Conservation (phyloP, 345 rosid species). For the Physaria fendleri region DNA sequence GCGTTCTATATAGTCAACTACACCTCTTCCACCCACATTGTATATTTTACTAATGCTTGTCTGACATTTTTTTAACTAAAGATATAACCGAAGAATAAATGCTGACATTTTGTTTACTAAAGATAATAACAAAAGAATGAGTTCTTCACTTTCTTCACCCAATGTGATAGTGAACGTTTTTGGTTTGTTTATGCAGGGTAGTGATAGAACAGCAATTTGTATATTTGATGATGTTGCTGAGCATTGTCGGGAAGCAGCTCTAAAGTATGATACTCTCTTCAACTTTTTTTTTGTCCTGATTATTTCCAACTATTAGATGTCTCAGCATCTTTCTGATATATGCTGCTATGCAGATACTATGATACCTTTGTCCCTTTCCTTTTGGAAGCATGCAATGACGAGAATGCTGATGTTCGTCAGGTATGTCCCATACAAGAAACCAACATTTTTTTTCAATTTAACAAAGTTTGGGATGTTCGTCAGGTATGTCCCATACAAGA, state of each 20-base stretch:
- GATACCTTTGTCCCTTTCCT: slow-evolving; percentile 61
- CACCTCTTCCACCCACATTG: too few relatives aligned
- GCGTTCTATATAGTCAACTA: too few relatives aligned
- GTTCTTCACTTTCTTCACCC: background rate
- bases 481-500: slow-evolving; percentile 41
- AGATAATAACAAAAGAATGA: background rate
- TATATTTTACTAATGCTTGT: background rate
- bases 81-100: background rate
- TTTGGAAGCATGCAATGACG: slow-evolving; percentile 63
- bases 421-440: slow-evolving; percentile 25
- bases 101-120: background rate
- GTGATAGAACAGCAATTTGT: slow-evolving; percentile 63
- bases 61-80: background rate
- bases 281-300: background rate
- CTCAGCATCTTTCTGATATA: background rate
- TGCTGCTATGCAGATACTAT: slow-evolving; percentile 43
- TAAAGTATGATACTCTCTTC: slow-evolving; percentile 33
- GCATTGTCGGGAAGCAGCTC: slow-evolving; percentile 60
- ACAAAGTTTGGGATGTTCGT: background rate
- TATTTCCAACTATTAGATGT: background rate
- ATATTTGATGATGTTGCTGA: slow-evolving; percentile 72
- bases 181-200: slow-evolving; percentile 37
- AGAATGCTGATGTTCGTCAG: slow-evolving; percentile 61
- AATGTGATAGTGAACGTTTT: background rate
- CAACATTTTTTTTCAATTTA: background rate